Evolutionary conservation across 2,329 filamentous ascomycete genomes (phyloP).

Genomic region (Eurotiales sp.): DNA sequence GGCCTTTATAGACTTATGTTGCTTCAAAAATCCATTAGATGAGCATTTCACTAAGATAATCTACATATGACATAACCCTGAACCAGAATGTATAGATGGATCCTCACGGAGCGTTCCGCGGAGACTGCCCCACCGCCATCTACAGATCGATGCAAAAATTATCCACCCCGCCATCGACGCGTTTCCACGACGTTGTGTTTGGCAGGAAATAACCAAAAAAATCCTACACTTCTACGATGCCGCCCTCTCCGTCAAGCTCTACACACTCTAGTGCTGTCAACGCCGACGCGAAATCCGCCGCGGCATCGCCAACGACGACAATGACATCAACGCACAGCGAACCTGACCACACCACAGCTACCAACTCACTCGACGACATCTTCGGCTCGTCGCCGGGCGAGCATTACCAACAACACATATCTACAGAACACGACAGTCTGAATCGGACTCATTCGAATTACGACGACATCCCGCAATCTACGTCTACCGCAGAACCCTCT

Average conservation of each 20-base stretch:
- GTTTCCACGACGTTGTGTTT: background rate
- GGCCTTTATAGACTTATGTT: too few relatives aligned
- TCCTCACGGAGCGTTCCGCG: too few relatives aligned
- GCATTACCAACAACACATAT: background rate
- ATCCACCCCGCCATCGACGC: too few relatives aligned
- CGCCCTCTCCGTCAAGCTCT: slow-evolving; percentile 13
- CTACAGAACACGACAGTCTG: background rate
- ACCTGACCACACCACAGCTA: slow-evolving; percentile 26
- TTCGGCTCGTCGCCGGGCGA: slow-evolving; percentile 37
- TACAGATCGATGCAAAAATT: too few relatives aligned
- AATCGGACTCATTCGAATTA: background rate
- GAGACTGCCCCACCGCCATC: too few relatives aligned
- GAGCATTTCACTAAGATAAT: too few relatives aligned
- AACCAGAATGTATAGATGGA: too few relatives aligned
- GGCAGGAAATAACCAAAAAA: background rate
- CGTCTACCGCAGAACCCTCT: slow-evolving; percentile 44
- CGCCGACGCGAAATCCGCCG: too few relatives aligned
- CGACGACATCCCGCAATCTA: background rate
- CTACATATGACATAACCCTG: too few relatives aligned
- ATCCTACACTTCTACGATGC: slow-evolving; percentile 1
- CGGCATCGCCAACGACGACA: slow-evolving; percentile 6
- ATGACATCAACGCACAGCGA: slow-evolving; percentile 18
- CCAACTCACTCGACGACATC: slow-evolving; percentile 37
- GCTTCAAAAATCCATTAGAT: too few relatives aligned
- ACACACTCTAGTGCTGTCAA: slow-evolving; percentile 1